Evolutionary conservation across 1,139 yeast species (phyloP).

Genomic region (Kurtzmaniella quercitrusa): DNA sequence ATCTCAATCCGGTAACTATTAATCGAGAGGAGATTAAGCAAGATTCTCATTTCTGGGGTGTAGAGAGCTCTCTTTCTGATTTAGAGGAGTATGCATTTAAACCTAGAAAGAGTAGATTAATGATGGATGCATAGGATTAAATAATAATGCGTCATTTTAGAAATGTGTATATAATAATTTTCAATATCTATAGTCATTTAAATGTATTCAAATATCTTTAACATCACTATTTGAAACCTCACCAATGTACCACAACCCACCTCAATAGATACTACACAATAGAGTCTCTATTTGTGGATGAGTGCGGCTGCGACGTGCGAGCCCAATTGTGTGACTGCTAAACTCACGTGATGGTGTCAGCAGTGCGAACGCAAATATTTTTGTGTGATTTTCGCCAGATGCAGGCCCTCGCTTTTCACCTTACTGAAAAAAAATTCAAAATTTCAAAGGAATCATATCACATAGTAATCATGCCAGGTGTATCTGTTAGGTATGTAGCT

Average conservation of each 20-base stretch:
- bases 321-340: slow-evolving; percentile 1
- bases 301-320: no score
- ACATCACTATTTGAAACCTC: no score
- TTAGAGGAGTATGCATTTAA: slow-evolving; percentile 23
- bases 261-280: no score
- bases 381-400: slow-evolving; percentile 2
- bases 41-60: slow-evolving; percentile 22
- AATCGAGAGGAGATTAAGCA: background rate
- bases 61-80: slow-evolving; percentile 26
- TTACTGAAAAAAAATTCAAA: slow-evolving; percentile 3
- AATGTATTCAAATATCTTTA: no score
- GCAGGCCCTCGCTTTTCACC: slow-evolving; percentile 3
- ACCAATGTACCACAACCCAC: no score
- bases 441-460: slow-evolving; percentile 5
- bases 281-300: no score
- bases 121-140: background rate
- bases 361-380: background rate
- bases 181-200: no score
- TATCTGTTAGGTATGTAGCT: slow-evolving; percentile 88
- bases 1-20: background rate
- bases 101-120: background rate
- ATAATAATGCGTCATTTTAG: no score
- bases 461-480: slow-evolving; percentile 84
- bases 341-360: background rate
- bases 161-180: no score